Evolutionary conservation across 257 asterid genomes (phyloP), one percentile per base, ranked within the genome.

Genomic region (Avicennia marina): DNA sequence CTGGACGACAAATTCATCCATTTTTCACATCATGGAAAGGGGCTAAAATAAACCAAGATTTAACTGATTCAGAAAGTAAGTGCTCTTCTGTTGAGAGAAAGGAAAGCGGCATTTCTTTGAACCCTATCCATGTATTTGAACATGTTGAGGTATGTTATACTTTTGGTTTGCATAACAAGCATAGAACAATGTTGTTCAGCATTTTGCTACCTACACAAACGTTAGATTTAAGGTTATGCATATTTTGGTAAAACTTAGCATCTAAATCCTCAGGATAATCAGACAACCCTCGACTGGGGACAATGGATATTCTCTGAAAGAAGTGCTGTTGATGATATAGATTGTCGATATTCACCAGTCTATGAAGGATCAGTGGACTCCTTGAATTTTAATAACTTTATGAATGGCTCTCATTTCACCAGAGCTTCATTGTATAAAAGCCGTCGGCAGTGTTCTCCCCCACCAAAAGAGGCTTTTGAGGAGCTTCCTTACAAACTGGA

Each of bases 1-100:
- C 95, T 53, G 98, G 97, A 69, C 75, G 71, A 72, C 83, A 86
- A 82, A 73, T 86, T 16, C 96, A 93, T 86, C 98, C 97, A 10
- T 86, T 93, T 84, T 93, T 93, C 71, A 72, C 71, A 34, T 80
- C 86, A 52, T 7, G 76, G 75, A 89, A 86, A 77, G 76, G 70
- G 58, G 87, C 75, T 25, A 89, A 84, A 74, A 41, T 65, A 63
- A 74, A 71, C 69, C 86, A 78, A 76, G 84, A 75, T 53, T 67
- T 66, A 51, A 73, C 57, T 71, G 81, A 76, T 48, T 46, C 77
- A 66, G 90, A 76, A 63, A 73, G 57, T 48, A 71, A 63, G 11
- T 54, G 57, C 58, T 61, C 56, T 49, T 53, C 75, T 60, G 46
- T 43, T 46, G 89, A 75, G 71, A 78, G 65, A 72, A 83, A 76